Percentiles rank a stretch among this genome's conserved stretches.
Conservation (phyloP, 192 early-diverging fungal genomes). For the Mortierella alpina region DNA sequence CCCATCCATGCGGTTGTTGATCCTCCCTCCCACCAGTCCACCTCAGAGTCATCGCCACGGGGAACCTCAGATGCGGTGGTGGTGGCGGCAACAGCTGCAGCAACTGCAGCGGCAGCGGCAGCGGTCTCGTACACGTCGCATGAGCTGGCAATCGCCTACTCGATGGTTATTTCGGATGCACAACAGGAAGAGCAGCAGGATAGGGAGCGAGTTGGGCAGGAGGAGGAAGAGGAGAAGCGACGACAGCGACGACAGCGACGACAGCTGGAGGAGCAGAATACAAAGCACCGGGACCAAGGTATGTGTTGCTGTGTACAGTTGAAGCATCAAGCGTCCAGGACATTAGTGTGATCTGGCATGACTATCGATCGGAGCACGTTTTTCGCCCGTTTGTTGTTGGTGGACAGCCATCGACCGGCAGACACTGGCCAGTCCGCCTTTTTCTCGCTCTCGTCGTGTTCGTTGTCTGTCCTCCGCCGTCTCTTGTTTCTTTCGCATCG, state of each 20-base stretch:
- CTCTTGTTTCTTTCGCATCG: neutral
- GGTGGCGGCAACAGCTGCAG: neutral
- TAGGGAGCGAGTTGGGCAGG: neutral
- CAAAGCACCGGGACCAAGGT: neutral
- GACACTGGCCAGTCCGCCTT: no score
- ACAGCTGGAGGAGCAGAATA: neutral
- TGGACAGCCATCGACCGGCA: no score
- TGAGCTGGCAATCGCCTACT: neutral
- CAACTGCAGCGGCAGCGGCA: neutral
- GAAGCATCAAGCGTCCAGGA: no score
- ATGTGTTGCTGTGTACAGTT: no score
- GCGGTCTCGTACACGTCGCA: neutral
- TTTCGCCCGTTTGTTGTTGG: no score
- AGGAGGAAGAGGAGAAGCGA: neutral
- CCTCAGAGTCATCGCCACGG: neutral
- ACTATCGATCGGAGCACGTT: no score
- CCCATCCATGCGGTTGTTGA: conserved; percentile 5
- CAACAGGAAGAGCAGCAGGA: neutral
- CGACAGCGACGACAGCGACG: neutral
- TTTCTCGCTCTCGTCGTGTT: neutral
- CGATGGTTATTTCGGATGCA: neutral
- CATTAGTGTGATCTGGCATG: no score
- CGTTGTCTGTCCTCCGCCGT: neutral
- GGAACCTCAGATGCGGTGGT: neutral
- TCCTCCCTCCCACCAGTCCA: neutral